Percentiles rank a stretch among this genome's conserved stretches.
Conservation (phyloP, 129 eudicot genomes). For the Arctium lappa region DNA sequence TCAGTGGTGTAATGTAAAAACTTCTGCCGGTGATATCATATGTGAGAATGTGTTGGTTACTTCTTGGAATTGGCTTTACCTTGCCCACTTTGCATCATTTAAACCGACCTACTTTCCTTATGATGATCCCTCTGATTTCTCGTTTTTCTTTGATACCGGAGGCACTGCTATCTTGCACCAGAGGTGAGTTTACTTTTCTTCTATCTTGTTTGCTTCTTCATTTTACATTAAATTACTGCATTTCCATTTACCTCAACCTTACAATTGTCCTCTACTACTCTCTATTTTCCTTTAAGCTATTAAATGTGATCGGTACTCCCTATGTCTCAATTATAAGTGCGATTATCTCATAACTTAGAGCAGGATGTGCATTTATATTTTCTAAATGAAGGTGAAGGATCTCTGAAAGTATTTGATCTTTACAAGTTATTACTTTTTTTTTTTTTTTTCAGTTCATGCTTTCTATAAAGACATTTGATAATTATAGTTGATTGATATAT, state of each 20-base stretch:
- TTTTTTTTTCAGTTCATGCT: no score
- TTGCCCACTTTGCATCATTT: constrained; percentile 95
- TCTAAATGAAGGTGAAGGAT: background rate
- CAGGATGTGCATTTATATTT: background rate
- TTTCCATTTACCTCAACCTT: background rate
- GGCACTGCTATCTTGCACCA: constrained; percentile 99
- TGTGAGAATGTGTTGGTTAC: constrained; percentile 99
- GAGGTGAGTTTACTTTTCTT: constrained; percentile 52
- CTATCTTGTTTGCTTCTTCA: background rate
- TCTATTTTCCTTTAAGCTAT: background rate
- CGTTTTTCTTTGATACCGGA: constrained; percentile 97
- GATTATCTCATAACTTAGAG: background rate
- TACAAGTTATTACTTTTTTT: background rate
- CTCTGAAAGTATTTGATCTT: background rate
- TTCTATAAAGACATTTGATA: background rate
- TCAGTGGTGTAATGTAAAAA: background rate
- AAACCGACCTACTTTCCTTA: constrained; percentile 98
- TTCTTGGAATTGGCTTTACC: constrained; percentile 99
- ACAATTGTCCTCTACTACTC: background rate
- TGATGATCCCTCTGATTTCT: constrained; percentile 97
- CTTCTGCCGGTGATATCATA: constrained; percentile 82
- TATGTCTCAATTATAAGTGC: background rate
- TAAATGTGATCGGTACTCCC: background rate
- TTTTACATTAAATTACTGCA: background rate
- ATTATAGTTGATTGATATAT: background rate